Base-by-base conservation (phyloP, 1,284 basidiomycete species). In the Sphagnurus paluster region DNA sequence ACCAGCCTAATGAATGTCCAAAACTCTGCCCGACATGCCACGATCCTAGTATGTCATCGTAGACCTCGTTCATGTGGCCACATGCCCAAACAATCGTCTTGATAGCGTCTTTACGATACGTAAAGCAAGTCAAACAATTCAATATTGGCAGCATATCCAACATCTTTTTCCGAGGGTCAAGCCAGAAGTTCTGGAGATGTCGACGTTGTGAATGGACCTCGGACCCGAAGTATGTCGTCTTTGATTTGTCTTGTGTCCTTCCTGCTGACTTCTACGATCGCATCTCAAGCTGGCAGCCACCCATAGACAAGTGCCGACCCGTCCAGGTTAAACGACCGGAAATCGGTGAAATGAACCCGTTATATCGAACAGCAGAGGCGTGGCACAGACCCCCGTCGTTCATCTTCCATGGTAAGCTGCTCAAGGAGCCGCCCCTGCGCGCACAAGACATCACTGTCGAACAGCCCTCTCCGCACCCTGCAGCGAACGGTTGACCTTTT, bases 331-430 rank as follows among this genome's bases (percentile, higher is more conserved):
- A 26, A 34, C 34, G 24, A 9, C 42, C 29, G 6, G 33, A 42
- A 7, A 42, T 42, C 1, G 39, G 33, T 6, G 49, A 49, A 32
- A 30, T 54, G 40, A 54, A 51, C n/a, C 43, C 40, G 10, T 17
- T 45, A n/a, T 50, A 42, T 24, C 40, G 24, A 35, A 42, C 48
- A n/a, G 50, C 50, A 13, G 51, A 53, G 21, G 20, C 35, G 32
- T 48, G 50, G 48, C 48, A 52, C 40, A 16, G 46, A 24, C 50
- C 53, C 13, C 45, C 48, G 17, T 46, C 50, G 13, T 44, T 23
- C 26, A 26, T 50, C 16, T 39, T 52, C 17, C 6, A 28, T 14
- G 52, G 32, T 1, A 21, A 20, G 4, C 21, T 29, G 14, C 26
- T 47, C n/a, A 47, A 50, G 28, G 39, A 42, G 17, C 30, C 39